These are phyloP conservation scores for Rhododendron ferrugineum DNA, from an alignment of 148 eudicot genomes.

Conservation along the genomic window DNA sequence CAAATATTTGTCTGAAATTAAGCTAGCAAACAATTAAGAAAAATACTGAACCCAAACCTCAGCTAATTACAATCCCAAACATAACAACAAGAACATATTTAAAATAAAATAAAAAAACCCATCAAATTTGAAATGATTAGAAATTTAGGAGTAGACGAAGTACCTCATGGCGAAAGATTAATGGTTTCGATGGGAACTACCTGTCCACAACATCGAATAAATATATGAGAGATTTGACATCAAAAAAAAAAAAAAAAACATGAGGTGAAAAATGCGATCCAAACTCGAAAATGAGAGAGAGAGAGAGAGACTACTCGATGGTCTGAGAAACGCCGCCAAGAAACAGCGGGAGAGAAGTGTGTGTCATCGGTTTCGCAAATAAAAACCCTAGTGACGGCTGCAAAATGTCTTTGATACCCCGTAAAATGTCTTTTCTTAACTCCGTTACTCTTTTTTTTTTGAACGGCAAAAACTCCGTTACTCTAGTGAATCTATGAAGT, in stretches of 20 bases:
- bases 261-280: background rate
- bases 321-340: background rate
- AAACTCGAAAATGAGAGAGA: background rate
- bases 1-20: background rate
- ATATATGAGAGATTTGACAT: background rate
- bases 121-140: background rate
- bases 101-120: background rate
- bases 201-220: background rate
- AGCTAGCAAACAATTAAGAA: background rate
- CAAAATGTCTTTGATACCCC: background rate
- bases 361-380: background rate
- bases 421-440: no score
- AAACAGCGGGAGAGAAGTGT: background rate
- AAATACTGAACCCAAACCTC: background rate
- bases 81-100: background rate
- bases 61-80: background rate
- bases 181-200: background rate
- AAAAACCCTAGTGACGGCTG: conserved; percentile 4
- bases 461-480: no score
- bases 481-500: no score
- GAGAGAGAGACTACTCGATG: background rate
- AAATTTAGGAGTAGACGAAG: background rate
- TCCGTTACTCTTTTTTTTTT: no score
- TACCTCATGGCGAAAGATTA: conserved; percentile 12
- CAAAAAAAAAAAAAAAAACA: background rate